phyloP scores from a whole-genome alignment of 2,329 filamentous ascomycete species.

The Dendrostoma leiphaemia region DNA sequence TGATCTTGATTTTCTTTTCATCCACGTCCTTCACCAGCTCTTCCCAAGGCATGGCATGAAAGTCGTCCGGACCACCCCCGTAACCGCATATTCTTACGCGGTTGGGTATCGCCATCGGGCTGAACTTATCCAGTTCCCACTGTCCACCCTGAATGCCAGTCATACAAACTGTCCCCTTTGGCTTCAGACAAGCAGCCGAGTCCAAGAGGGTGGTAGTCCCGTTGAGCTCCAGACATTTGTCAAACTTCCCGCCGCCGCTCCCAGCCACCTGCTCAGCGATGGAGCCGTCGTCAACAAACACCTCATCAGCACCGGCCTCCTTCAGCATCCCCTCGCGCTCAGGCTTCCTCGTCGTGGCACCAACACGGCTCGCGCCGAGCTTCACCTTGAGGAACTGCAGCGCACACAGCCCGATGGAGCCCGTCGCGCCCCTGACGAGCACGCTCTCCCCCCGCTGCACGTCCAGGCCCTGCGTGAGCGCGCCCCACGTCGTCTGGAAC shows the following conservation, averaged over 20 bases:
- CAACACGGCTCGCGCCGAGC: conserved; percentile 35
- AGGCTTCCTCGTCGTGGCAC: conserved; percentile 37
- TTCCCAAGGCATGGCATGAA: conserved; percentile 22
- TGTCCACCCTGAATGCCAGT: conserved; percentile 31
- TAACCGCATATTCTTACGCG: conserved; percentile 19
- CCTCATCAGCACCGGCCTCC: conserved; percentile 38
- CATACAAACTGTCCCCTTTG: conserved; percentile 42
- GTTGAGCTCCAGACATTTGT: conserved; percentile 46
- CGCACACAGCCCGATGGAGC: conserved; percentile 44
- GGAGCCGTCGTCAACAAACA: conserved; percentile 41
- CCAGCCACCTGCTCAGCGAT: conserved; percentile 33
- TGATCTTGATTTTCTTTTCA: conserved; percentile 20
- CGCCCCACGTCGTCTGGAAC: conserved; percentile 48
- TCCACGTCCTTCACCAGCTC: conserved; percentile 21
- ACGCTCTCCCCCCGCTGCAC: conserved; percentile 38
- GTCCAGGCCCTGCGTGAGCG: conserved; percentile 36
- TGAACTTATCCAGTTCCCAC: conserved; percentile 21
- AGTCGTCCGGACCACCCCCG: conserved; percentile 20
- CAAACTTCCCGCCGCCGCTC: conserved; percentile 30
- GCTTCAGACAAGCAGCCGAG: conserved; percentile 37
- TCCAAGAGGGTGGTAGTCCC: conserved; percentile 41
- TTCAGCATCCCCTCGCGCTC: conserved; percentile 35
- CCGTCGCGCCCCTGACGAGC: conserved; percentile 49
- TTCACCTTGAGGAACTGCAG: conserved; percentile 39
- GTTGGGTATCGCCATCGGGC: conserved; percentile 18